A percentile compares a stretch with the other conserved stretches of the same genome.
Evolutionary conservation across 352 stramenopile species (phyloP).

Genomic region (Aphanomyces cochlioides): DNA sequence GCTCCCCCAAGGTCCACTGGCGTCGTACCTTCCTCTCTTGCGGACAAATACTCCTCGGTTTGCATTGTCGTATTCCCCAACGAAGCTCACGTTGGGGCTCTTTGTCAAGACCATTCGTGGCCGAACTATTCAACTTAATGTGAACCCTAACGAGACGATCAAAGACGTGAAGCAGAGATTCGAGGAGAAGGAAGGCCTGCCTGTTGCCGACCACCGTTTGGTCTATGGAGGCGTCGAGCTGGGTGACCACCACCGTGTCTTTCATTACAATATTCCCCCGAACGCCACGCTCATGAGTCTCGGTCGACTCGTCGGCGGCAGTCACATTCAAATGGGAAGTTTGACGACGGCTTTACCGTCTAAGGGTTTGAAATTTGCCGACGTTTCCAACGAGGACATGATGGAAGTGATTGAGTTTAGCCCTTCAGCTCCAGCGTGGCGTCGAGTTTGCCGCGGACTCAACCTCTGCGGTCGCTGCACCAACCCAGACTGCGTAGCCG

Average conservation of each 20-base stretch:
- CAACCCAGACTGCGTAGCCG: not conserved
- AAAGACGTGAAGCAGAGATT: not conserved
- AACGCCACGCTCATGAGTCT: not conserved
- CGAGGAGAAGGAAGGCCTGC: slow-evolving; percentile 3
- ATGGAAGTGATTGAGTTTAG: not conserved
- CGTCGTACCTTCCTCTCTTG: not conserved
- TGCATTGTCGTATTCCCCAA: not conserved
- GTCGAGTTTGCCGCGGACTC: not conserved
- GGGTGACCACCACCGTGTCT: not conserved
- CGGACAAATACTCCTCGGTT: not conserved
- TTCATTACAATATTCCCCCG: not conserved
- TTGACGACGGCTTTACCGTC: not conserved
- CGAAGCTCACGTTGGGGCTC: not conserved
- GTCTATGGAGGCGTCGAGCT: slow-evolving; percentile 6
- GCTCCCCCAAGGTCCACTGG: no score
- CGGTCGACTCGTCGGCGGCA: not conserved
- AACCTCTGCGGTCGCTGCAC: slow-evolving; percentile 1
- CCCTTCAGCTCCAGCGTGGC: not conserved
- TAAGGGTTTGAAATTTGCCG: not conserved
- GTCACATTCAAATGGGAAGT: not conserved
- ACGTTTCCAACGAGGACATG: not conserved
- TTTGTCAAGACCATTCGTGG: slow-evolving; percentile 1
- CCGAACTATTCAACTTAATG: not conserved
- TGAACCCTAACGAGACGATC: slow-evolving; percentile 1
- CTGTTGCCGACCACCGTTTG: not conserved